A percentile compares a stretch with the other conserved stretches of the same genome.
Conservation (phyloP, 2,329 filamentous ascomycete species). For the Xylaria multiplex region DNA sequence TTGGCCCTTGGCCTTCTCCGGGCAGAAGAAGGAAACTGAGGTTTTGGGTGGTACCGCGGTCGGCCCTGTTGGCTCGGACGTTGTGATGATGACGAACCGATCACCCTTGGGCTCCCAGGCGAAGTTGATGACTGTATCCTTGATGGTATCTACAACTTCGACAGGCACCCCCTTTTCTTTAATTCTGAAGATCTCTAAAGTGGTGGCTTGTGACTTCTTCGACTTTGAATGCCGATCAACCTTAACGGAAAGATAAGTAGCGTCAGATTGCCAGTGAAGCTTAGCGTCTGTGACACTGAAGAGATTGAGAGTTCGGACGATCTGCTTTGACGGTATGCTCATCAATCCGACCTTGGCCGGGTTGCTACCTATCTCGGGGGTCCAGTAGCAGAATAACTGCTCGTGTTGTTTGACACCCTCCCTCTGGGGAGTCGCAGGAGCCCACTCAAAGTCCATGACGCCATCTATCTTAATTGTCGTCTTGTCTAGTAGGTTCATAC, state of each 20-base stretch:
- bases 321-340: conserved; percentile 93
- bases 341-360: conserved; percentile 97
- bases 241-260: conserved; percentile 95
- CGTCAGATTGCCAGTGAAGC: conserved; percentile 98
- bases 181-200: conserved; percentile 97
- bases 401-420: conserved; percentile 92
- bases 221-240: conserved; percentile 99
- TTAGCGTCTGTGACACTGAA: conserved; percentile 99
- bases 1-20: conserved; percentile 88
- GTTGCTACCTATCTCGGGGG: conserved; percentile 96
- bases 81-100: conserved; percentile 96
- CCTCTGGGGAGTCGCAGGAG: conserved; percentile 81
- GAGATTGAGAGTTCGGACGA: conserved; percentile 92
- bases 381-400: conserved; percentile 98
- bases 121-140: conserved; percentile 99
- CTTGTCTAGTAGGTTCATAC: conserved; percentile 91
- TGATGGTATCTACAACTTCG: conserved; percentile 96
- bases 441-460: conserved; percentile 98
- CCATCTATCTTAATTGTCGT: conserved; percentile 95
- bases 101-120: conserved; percentile 99
- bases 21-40: conserved; percentile 93
- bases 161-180: conserved; percentile 98
- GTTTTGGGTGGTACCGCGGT: conserved; percentile 93
- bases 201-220: conserved; percentile 97
- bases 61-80: conserved; percentile 80